phyloP scores from a whole-genome alignment of 768 basidiomycete species.

The Lanmaoa pseudosensibilis region DNA sequence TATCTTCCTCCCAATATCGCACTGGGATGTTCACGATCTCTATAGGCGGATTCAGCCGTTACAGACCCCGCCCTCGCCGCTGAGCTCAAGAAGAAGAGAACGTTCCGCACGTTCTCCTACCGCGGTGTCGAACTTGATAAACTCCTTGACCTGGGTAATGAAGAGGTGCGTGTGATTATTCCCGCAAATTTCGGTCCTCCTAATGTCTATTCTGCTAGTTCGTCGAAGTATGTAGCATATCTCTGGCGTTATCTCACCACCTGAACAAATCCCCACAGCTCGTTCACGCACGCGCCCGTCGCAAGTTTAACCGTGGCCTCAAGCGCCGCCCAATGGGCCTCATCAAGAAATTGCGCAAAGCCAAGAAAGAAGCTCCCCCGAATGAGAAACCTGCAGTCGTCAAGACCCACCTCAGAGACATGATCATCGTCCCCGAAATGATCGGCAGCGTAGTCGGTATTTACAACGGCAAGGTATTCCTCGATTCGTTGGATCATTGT shows the following conservation, averaged over 20 bases:
- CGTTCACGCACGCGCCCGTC: conserved; percentile 97
- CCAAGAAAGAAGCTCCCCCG: conserved; percentile 98
- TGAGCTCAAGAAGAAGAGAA: conserved; percentile 97
- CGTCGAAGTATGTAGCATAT: conserved; percentile 61
- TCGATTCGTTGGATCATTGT: not conserved
- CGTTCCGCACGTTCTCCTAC: conserved; percentile 99
- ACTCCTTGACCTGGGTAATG: conserved; percentile 93
- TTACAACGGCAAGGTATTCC: conserved; percentile 91
- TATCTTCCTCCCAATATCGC: not conserved
- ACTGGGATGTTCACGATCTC: not conserved
- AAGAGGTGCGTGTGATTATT: conserved; percentile 63
- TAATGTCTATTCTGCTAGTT: conserved; percentile 46
- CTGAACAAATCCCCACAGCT: conserved; percentile 51
- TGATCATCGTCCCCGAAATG: conserved; percentile 99
- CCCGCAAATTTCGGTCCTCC: not conserved
- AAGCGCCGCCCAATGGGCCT: conserved; percentile 98
- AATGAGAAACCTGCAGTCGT: conserved; percentile 99
- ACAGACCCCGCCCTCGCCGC: conserved; percentile 94
- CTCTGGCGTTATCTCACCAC: conserved; percentile 3
- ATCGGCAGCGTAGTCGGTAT: conserved; percentile 97
- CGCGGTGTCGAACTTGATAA: conserved; percentile 98
- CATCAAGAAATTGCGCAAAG: conserved; percentile 99
- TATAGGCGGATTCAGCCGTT: conserved; percentile 74
- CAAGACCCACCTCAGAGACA: conserved; percentile 98
- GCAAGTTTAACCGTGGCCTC: conserved; percentile 98